A percentile compares a stretch with the other conserved stretches of the same genome.
Evolutionary conservation across 176 grass and related monocot species (phyloP).

Genomic region (Oryza punctata): DNA sequence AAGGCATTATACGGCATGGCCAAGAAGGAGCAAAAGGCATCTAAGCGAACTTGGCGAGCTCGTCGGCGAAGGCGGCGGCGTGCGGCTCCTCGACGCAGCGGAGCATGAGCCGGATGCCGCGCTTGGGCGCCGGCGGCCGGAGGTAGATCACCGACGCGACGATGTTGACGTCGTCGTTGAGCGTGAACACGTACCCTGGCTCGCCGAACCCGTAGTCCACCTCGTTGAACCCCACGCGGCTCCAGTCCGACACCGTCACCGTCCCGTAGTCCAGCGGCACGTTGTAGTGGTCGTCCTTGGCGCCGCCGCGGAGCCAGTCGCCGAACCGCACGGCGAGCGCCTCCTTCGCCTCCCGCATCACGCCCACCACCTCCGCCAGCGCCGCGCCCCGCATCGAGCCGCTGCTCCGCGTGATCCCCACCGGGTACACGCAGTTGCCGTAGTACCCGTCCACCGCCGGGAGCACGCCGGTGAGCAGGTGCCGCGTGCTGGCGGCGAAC

Average conservation of each 20-base stretch:
- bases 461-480: conserved; percentile 64
- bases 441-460: conserved; percentile 70
- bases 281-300: conserved; percentile 59
- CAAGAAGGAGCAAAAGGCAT: too few relatives aligned
- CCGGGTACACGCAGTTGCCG: conserved; percentile 77
- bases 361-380: conserved; percentile 53
- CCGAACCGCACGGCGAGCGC: conserved; percentile 52
- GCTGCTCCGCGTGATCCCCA: conserved; percentile 49
- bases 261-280: conserved; percentile 82
- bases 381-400: conserved; percentile 37
- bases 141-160: conserved; percentile 72
- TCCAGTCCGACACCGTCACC: conserved; percentile 79
- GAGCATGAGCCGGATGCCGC: conserved; percentile 72
- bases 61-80: conserved; percentile 43
- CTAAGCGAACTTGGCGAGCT: conserved; percentile 58
- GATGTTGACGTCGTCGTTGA: conserved; percentile 76
- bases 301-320: conserved; percentile 68
- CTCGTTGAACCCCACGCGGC: conserved; percentile 76
- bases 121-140: conserved; percentile 68
- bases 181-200: conserved; percentile 65
- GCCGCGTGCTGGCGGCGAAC: conserved; percentile 78
- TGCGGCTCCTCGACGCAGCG: conserved; percentile 75
- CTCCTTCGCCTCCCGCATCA: conserved; percentile 81
- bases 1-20: too few relatives aligned
- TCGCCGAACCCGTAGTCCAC: conserved; percentile 90